Evolutionary conservation across 169 alveolate genomes (phyloP), one percentile per base, ranked within the genome.

Genomic region (Miamiensis avidus): DNA sequence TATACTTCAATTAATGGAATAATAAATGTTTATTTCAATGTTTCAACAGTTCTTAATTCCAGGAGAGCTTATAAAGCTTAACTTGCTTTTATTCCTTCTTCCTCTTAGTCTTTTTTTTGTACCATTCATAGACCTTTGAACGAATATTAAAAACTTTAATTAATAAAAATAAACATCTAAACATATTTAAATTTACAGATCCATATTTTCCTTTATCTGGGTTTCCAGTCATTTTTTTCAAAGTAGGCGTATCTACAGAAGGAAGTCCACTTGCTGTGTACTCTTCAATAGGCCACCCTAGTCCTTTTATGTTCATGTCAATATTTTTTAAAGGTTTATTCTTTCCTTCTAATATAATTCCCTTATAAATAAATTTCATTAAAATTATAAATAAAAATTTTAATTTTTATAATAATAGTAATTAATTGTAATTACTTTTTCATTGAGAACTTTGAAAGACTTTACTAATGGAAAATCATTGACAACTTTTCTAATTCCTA

Each of bases 221-320:
- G 76, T 91, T 82, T 0, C 97, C 97, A 31, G 93, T 93, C 0
- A 94, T 82, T 31, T 31, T 34, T 74, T 89, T 90, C 25, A 94
- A 81, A 28, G 83, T 90, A 29, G 88, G 84, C 29, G 91, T 74
- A 84, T 94, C 96, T 0, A 89, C 92, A 27, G 92, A 88, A 31
- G 97, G 96, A 82, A 94, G 26, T 65, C 97, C 96, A 29, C 93
- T 49, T 11, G 75, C 82, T n/a, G 96, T 94, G 32, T 15, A 83
- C 26, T 69, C 75, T 6, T 84, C 27, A 25, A 89, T 83, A 0
- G 74, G 76, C 65, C 91, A 75, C 4, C 96, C 96, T 28, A 92
- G 64, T 1, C 97, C 97, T 74, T 82, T 78, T 28, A 94, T 91
- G 25, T 20, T 49, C 96, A 94, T 89, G 4, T 91, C 87, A 32